A percentile compares a stretch with the other conserved stretches of the same genome.
Conservation (phyloP, 805 yeast species). For the Zygoascus bituminiphila region DNA sequence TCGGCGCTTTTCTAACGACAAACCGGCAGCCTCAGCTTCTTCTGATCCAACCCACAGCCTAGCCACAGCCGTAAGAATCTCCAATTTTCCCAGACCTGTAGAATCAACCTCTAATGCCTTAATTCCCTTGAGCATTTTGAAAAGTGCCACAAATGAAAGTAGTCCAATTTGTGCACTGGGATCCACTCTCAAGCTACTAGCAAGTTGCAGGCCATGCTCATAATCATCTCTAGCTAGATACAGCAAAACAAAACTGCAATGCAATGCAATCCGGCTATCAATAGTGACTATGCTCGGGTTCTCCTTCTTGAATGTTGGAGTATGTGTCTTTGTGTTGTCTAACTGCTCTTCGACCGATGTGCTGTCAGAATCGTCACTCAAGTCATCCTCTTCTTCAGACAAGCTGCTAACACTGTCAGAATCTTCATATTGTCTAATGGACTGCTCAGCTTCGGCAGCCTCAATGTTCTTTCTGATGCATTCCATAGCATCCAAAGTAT, state of each 20-base stretch:
- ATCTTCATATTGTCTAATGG: background rate
- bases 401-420: background rate
- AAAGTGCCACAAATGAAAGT: conserved; percentile 27
- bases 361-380: background rate
- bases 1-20: conserved; percentile 22
- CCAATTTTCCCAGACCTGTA: conserved; percentile 15
- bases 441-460: background rate
- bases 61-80: conserved; percentile 19
- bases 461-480: background rate
- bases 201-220: conserved; percentile 11
- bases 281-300: conserved; percentile 9
- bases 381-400: background rate
- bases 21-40: conserved; percentile 23
- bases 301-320: background rate
- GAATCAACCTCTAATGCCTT: conserved; percentile 10
- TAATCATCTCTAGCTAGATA: conserved; percentile 12
- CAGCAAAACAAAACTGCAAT: conserved; percentile 20
- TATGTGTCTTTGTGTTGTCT: background rate
- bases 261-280: conserved; percentile 23
- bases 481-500: background rate
- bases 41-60: conserved; percentile 32
- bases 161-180: conserved; percentile 21
- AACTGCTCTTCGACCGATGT: conserved; percentile 1
- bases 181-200: conserved; percentile 6
- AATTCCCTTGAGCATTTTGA: conserved; percentile 16